phyloP scores from a whole-genome alignment of 768 basidiomycete species.

The Tylopilus subfusipes region DNA sequence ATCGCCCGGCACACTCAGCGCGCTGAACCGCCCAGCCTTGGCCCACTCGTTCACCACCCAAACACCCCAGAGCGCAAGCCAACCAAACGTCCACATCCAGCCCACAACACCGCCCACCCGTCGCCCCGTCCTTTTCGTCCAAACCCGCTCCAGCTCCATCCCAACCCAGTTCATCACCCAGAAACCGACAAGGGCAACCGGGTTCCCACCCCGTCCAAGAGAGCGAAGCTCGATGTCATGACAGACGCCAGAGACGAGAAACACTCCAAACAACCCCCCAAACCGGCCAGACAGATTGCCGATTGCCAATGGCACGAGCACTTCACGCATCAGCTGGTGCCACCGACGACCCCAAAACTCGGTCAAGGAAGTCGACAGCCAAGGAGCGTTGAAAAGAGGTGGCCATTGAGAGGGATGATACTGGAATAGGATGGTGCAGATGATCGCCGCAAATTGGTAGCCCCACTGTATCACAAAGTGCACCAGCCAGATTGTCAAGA shows the following conservation, averaged over 20 bases:
- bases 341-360: slow-evolving; percentile 63
- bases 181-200: slow-evolving; percentile 40
- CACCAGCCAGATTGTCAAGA: slow-evolving; percentile 33
- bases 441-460: slow-evolving; percentile 41
- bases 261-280: slow-evolving; percentile 54
- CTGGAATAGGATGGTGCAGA: slow-evolving; percentile 43
- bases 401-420: slow-evolving; percentile 58
- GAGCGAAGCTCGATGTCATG: slow-evolving; percentile 48
- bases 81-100: slow-evolving; percentile 49
- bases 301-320: slow-evolving; percentile 51
- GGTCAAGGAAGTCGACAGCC: slow-evolving; percentile 50
- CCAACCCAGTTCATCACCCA: slow-evolving; percentile 56
- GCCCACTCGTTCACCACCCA: slow-evolving; percentile 42
- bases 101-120: slow-evolving; percentile 47
- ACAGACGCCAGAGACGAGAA: slow-evolving; percentile 53
- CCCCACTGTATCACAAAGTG: slow-evolving; percentile 43
- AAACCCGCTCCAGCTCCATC: slow-evolving; percentile 46
- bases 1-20: slow-evolving; percentile 1
- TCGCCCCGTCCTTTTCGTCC: slow-evolving; percentile 40
- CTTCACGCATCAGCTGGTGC: slow-evolving; percentile 64
- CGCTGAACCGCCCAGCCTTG: slow-evolving; percentile 11
- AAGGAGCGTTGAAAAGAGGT: slow-evolving; percentile 57
- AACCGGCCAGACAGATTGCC: slow-evolving; percentile 43
- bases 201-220: slow-evolving; percentile 38
- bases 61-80: slow-evolving; percentile 48